Base-by-base conservation (phyloP, 805 yeast genomes). In the Lipomyces kockii region DNA sequence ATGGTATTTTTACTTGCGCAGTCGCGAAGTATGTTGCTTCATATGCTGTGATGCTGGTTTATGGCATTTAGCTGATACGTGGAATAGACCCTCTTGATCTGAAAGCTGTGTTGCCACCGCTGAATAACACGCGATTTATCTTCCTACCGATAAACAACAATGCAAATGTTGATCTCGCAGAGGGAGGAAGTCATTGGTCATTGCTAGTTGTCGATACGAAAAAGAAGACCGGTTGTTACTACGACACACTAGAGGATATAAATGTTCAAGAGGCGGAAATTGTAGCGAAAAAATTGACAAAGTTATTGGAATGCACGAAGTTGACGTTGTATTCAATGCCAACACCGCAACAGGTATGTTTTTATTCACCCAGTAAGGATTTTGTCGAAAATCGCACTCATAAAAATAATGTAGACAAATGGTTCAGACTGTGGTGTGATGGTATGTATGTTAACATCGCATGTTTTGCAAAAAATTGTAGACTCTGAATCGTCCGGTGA, bases 181-280 rank as follows among this genome's bases (percentile, higher is more conserved):
- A 86, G 68, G 87, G 88, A 20, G 95, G 94, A 0, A 87, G 86
- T 58, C 95, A 90, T 77, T 90, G 96, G 95, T 86, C 90, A 0
- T 77, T 90, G 17, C 81, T 87, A 14, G 82, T 89, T 17, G 79
- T 87, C 6, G 82, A 83, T 43, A 69, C 83, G 8, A 76, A 82
- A 14, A 88, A 85, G 53, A 77, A 79, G 20, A 80, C 78, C 39
- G 83, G 87, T 2, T 81, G 80, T 27, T 79, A 88, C 11, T 88
- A 86, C 74, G 95, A 90, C 73, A 86, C 90, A 58, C 77, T 86
- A 86, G 77, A 75, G 9, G 76, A 78, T 7, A 82, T 81, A 35
- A 85, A 85, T 63, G 80, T 78, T 22, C 60, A 69, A 0, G 83
- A 79, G 32, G 75, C 84, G 0, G 75, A 74, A 20, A 72, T 69